phyloP scores from a whole-genome alignment of 768 basidiomycete species.

The Coprinopsis sp. region DNA sequence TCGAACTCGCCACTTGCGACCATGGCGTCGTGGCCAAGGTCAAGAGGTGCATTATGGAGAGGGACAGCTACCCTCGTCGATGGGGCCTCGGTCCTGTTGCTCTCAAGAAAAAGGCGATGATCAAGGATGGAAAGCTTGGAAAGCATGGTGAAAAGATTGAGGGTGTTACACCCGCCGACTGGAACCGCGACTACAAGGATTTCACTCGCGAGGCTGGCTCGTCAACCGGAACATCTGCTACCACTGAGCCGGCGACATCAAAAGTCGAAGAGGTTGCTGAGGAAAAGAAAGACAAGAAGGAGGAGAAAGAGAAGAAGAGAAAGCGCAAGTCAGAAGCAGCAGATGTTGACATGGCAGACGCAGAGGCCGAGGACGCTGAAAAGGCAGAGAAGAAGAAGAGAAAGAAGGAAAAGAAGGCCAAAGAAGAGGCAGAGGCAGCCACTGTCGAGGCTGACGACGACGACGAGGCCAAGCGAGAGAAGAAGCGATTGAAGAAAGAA shows the following conservation, averaged over 20 bases:
- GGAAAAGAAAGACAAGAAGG: constrained; percentile 29
- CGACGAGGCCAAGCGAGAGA: constrained; percentile 57
- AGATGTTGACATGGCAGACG: constrained; percentile 38
- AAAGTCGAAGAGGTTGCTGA: constrained; percentile 13
- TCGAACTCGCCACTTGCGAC: constrained; percentile 95
- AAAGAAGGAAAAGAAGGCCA: constrained; percentile 61
- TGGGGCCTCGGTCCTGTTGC: constrained; percentile 99
- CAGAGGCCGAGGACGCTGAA: constrained; percentile 36
- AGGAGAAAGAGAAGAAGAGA: constrained; percentile 77
- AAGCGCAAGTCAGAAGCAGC: constrained; percentile 69
- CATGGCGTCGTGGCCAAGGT: constrained; percentile 99
- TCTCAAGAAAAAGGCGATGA: constrained; percentile 95
- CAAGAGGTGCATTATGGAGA: constrained; percentile 99
- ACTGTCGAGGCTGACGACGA: constrained; percentile 60
- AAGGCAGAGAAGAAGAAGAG: constrained; percentile 54
- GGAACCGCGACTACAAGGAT: constrained; percentile 93
- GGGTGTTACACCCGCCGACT: constrained; percentile 82
- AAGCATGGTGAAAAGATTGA: constrained; percentile 90
- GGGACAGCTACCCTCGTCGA: constrained; percentile 94
- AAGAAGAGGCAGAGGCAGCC: constrained; percentile 40
- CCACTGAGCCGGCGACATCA: constrained; percentile 19
- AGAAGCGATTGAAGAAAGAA: constrained; percentile 65
- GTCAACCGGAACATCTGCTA: constrained; percentile 19
- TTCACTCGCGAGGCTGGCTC: constrained; percentile 61
- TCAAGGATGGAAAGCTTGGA: constrained; percentile 95